Evolutionary conservation across 768 basidiomycete genomes (phyloP).

Genomic region (Aureoboletus auriporus): DNA sequence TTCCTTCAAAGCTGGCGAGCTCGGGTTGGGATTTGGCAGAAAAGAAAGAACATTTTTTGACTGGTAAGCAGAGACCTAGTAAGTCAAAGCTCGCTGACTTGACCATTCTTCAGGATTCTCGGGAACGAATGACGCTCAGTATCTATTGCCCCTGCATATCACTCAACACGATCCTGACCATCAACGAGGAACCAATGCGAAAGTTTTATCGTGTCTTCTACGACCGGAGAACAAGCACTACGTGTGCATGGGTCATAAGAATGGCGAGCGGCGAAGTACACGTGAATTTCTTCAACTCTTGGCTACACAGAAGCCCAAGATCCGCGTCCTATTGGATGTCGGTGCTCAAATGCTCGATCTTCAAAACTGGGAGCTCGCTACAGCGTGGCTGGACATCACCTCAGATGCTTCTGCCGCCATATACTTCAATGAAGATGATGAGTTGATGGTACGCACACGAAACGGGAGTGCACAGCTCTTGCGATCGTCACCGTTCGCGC

Average conservation of each 20-base stretch:
- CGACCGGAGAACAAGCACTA: slow-evolving; percentile 39
- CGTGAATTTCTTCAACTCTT: slow-evolving; percentile 30
- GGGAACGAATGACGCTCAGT: slow-evolving; percentile 49
- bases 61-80: slow-evolving; percentile 6
- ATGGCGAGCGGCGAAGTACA: slow-evolving; percentile 9
- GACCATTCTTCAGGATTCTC: slow-evolving; percentile 36
- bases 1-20: slow-evolving; percentile 31
- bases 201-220: slow-evolving; percentile 24
- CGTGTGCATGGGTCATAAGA: slow-evolving; percentile 10
- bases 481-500: neutral
- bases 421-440: slow-evolving; percentile 31
- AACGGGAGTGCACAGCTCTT: neutral
- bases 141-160: slow-evolving; percentile 16
- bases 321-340: slow-evolving; percentile 48
- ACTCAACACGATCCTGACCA: slow-evolving; percentile 28
- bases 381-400: slow-evolving; percentile 10
- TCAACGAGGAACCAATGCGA: slow-evolving; percentile 32
- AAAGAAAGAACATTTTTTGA: slow-evolving; percentile 15
- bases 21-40: slow-evolving; percentile 53
- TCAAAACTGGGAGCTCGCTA: slow-evolving; percentile 37
- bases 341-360: slow-evolving; percentile 54
- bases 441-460: neutral
- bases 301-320: slow-evolving; percentile 28
- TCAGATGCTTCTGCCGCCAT: slow-evolving; percentile 37
- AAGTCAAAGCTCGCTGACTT: neutral